Conservation (phyloP, 441 rosid genomes). For the Manihot esculenta region DNA sequence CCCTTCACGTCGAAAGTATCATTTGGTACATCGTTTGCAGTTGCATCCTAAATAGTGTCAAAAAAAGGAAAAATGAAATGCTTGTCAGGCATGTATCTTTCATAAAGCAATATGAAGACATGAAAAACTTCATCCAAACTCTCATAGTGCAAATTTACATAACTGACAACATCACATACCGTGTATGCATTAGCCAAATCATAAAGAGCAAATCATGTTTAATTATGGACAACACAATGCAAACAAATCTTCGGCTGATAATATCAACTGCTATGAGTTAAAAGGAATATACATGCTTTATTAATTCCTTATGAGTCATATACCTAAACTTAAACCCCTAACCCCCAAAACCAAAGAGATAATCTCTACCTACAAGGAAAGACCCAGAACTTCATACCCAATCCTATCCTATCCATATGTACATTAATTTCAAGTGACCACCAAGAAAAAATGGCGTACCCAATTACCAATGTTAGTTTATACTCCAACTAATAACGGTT, state of each 20-base stretch:
- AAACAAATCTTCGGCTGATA: not conserved
- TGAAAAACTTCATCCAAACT: too few relatives aligned
- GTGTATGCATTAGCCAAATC: too few relatives aligned
- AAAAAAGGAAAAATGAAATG: not conserved
- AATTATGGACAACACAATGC: not conserved
- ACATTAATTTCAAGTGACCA: not conserved
- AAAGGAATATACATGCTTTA: not conserved
- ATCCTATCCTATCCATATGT: not conserved
- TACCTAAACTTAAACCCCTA: not conserved
- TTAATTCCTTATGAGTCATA: not conserved
- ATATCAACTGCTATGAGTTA: not conserved
- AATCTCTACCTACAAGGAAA: too few relatives aligned
- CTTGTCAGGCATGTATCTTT: not conserved
- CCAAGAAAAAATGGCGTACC: too few relatives aligned
- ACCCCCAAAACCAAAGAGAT: too few relatives aligned
- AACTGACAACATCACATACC: not conserved
- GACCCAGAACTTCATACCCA: not conserved
- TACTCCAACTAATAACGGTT: too few relatives aligned
- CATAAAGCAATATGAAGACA: too few relatives aligned
- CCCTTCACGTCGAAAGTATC: slow-evolving; percentile 74
- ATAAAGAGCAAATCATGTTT: not conserved
- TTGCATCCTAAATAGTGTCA: slow-evolving; percentile 57
- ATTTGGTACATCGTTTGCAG: slow-evolving; percentile 71
- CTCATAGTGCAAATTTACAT: not conserved
- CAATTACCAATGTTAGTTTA: too few relatives aligned